Conservation (phyloP, 2,329 filamentous ascomycete genomes). For the Botrytis byssoidea region DNA sequence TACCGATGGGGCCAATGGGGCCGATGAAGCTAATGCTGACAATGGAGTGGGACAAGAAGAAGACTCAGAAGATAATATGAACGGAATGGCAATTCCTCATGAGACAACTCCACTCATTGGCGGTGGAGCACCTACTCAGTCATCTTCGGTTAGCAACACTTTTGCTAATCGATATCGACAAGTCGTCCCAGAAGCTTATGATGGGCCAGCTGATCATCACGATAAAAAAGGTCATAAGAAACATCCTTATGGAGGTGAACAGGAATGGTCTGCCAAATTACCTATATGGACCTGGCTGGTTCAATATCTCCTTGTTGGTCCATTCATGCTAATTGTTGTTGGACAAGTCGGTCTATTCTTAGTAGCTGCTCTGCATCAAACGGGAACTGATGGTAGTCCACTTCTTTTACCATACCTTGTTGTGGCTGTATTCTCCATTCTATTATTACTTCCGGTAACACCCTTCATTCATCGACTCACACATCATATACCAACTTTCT, state of each 20-base stretch:
- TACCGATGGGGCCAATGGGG: conserved; percentile 42
- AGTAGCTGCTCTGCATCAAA: conserved; percentile 73
- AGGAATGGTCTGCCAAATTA: conserved; percentile 77
- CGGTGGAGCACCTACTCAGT: conserved; percentile 36
- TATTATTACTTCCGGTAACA: conserved; percentile 72
- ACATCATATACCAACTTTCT: conserved; percentile 74
- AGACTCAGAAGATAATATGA: neutral
- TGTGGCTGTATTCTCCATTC: conserved; percentile 64
- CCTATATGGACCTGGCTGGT: conserved; percentile 85
- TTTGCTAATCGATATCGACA: conserved; percentile 53
- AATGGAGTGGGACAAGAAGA: conserved; percentile 39
- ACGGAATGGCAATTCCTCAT: conserved; percentile 33
- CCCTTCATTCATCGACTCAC: conserved; percentile 87
- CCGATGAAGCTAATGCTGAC: conserved; percentile 36
- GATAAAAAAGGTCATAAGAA: conserved; percentile 40
- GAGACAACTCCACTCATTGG: conserved; percentile 57
- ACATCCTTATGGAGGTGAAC: conserved; percentile 65
- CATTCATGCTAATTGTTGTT: conserved; percentile 72
- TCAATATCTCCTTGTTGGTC: conserved; percentile 78
- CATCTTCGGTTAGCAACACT: conserved; percentile 56
- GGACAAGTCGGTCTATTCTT: conserved; percentile 74
- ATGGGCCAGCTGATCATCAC: conserved; percentile 27
- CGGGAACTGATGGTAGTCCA: conserved; percentile 77
- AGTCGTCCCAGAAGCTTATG: conserved; percentile 31
- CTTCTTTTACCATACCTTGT: conserved; percentile 69